Percentiles rank a stretch among this genome's conserved stretches.
These are phyloP conservation scores for Capronia coronata DNA, from an alignment of 2,329 filamentous ascomycete species.

Conservation along the genomic window DNA sequence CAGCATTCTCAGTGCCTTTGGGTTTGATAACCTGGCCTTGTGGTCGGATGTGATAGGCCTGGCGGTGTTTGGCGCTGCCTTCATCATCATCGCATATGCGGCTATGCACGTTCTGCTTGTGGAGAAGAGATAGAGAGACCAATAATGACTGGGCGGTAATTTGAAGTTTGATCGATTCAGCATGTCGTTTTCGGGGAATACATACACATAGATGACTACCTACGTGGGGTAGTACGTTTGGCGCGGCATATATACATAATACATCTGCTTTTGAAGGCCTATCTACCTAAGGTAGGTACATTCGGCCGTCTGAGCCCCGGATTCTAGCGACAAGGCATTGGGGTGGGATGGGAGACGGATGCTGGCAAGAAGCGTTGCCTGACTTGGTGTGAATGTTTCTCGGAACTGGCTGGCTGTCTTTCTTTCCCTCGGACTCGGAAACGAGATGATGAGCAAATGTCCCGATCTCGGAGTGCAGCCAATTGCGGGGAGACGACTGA, in stretches of 20 bases:
- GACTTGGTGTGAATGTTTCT: too few species aligned
- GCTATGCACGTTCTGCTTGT: slow-evolving; percentile 93
- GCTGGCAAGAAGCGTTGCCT: too few species aligned
- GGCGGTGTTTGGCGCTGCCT: slow-evolving; percentile 71
- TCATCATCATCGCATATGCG: slow-evolving; percentile 78
- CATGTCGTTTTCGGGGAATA: slow-evolving; percentile 2
- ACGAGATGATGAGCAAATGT: slow-evolving; percentile 9
- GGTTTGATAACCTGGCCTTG: slow-evolving; percentile 79
- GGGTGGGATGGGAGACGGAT: too few species aligned
- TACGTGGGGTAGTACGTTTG: neutral
- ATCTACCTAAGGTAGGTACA: too few species aligned
- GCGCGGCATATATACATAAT: neutral
- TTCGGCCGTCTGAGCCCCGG: too few species aligned
- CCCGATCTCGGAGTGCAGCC: slow-evolving; percentile 18
- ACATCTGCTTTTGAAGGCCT: too few species aligned
- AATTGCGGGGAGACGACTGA: slow-evolving; percentile 12
- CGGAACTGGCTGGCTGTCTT: too few species aligned
- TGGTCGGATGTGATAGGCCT: slow-evolving; percentile 80
- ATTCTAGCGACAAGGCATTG: too few species aligned
- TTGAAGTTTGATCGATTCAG: too few species aligned
- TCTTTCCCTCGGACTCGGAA: slow-evolving; percentile 12
- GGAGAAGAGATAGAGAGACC: slow-evolving; percentile 62
- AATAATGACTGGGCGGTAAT: neutral
- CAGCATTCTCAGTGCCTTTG: slow-evolving; percentile 88
- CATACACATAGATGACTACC: neutral